Conservation (phyloP, 441 rosid genomes). For the Syzygium syzygioides region DNA sequence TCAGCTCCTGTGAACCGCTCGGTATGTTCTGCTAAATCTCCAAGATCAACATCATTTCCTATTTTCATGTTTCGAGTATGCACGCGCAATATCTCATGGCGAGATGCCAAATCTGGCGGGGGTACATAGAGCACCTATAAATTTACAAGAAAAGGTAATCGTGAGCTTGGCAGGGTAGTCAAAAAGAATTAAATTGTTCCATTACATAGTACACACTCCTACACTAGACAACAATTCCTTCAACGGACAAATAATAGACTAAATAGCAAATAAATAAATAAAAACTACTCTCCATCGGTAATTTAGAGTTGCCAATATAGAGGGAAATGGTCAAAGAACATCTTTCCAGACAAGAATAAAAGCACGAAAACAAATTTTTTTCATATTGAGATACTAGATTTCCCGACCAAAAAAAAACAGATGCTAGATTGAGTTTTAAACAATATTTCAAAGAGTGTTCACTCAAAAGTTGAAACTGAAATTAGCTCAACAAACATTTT, state of each 20-base stretch:
- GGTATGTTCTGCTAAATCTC: conserved; percentile 64
- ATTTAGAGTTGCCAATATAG: background rate
- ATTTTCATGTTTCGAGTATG: conserved; percentile 79
- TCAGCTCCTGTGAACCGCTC: conserved; percentile 88
- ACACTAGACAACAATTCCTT: background rate
- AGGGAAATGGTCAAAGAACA: background rate
- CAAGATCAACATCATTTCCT: conserved; percentile 58
- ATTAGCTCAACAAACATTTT: background rate
- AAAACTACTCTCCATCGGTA: background rate
- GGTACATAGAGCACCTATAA: conserved; percentile 72
- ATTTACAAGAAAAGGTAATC: background rate
- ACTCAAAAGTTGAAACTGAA: background rate
- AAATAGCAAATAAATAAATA: background rate
- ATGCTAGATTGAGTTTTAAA: background rate
- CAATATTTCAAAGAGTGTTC: background rate
- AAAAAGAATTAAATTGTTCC: background rate
- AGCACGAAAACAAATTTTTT: background rate
- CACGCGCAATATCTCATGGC: conserved; percentile 72
- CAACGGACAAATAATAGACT: background rate
- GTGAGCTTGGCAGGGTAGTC: background rate
- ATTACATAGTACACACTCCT: background rate
- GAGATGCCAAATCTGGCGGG: conserved; percentile 75
- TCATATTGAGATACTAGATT: background rate
- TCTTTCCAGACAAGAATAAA: background rate
- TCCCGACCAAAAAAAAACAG: no score